Conservation (phyloP, 768 basidiomycete genomes). For the Rhizopogon sp. region DNA sequence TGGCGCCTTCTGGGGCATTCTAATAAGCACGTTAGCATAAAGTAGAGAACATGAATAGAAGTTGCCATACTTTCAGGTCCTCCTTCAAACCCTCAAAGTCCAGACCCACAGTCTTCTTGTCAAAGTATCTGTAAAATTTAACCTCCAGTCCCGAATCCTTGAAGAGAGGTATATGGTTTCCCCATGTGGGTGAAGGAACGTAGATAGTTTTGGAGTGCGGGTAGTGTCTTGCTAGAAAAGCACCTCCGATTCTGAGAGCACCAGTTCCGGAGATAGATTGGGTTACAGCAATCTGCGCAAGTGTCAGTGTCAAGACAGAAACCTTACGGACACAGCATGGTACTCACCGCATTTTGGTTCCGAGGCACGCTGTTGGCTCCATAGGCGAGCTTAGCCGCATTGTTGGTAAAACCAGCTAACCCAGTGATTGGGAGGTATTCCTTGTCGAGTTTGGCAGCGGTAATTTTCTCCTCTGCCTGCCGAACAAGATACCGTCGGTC, state of each 20-base stretch:
- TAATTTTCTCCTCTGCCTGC: constrained; percentile 75
- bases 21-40: constrained; percentile 14
- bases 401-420: constrained; percentile 77
- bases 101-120: constrained; percentile 86
- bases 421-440: constrained; percentile 97
- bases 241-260: constrained; percentile 91
- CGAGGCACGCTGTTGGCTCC: constrained; percentile 75
- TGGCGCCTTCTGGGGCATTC: constrained; percentile 72
- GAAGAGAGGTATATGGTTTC: constrained; percentile 93
- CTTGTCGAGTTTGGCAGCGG: constrained; percentile 71
- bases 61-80: constrained; percentile 66
- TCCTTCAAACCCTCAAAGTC: constrained; percentile 89
- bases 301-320: constrained; percentile 2
- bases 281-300: constrained; percentile 67
- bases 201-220: constrained; percentile 85
- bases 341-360: constrained; percentile 64
- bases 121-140: constrained; percentile 88
- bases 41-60: neutral
- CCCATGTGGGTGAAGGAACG: constrained; percentile 93
- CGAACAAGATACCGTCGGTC: neutral
- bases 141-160: constrained; percentile 94
- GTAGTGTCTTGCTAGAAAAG: constrained; percentile 87
- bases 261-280: constrained; percentile 98
- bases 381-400: constrained; percentile 87
- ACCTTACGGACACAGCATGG: neutral